phyloP scores from a whole-genome alignment of 805 yeast species.

The Candida patagonica region DNA sequence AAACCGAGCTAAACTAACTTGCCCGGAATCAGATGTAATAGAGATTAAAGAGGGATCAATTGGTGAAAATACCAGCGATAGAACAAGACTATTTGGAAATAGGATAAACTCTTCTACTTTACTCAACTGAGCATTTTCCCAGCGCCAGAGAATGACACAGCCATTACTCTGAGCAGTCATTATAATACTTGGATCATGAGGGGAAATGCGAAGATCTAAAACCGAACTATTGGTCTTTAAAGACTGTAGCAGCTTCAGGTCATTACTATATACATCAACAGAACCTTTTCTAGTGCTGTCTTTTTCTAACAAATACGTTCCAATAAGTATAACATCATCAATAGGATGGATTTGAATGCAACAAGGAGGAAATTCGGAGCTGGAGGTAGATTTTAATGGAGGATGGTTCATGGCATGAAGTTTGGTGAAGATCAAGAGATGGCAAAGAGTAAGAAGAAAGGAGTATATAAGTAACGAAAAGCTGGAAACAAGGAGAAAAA shows the following conservation, averaged over 20 bases:
- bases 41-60: constrained; percentile 30
- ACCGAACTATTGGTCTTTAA: constrained; percentile 37
- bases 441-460: no score
- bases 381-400: no score
- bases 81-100: constrained; percentile 46
- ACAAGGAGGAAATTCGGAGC: constrained; percentile 70
- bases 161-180: constrained; percentile 80
- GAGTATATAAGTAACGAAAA: no score
- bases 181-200: constrained; percentile 40
- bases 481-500: no score
- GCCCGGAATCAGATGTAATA: constrained; percentile 65
- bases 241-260: constrained; percentile 12
- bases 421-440: no score
- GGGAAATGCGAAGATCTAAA: constrained; percentile 64
- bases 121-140: constrained; percentile 16
- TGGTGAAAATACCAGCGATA: constrained; percentile 56
- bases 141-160: constrained; percentile 53
- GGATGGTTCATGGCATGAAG: no score
- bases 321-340: constrained; percentile 44
- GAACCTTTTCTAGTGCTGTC: constrained; percentile 46
- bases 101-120: constrained; percentile 33
- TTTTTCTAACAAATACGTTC: constrained; percentile 71
- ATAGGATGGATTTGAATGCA: constrained; percentile 50
- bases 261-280: constrained; percentile 34
- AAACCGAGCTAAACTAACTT: constrained; percentile 36